phyloP scores from a whole-genome alignment of 805 yeast genomes.

The Blastobotrys robertii region DNA sequence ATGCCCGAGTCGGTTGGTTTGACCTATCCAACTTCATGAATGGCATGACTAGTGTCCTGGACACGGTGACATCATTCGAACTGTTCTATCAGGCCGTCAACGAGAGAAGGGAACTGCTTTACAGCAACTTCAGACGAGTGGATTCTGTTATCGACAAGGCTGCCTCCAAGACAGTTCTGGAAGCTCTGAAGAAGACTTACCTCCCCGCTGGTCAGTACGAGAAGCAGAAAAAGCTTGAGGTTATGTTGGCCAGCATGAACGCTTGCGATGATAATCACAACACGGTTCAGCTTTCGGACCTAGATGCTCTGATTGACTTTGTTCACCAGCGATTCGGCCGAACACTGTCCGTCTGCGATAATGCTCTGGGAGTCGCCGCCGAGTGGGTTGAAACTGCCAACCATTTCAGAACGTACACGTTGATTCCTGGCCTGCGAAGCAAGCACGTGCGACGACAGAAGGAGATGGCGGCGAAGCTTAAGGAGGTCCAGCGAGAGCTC shows the following conservation, averaged over 20 bases:
- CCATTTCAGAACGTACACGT: conserved; percentile 11
- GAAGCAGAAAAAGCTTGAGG: background rate
- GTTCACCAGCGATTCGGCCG: background rate
- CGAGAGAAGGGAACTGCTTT: conserved; percentile 7
- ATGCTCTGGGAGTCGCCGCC: conserved; percentile 8
- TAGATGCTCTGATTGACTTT: conserved; percentile 8
- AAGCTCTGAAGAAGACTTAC: conserved; percentile 6
- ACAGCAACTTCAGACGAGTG: background rate
- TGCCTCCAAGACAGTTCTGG: background rate
- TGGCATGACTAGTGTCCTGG: conserved; percentile 14
- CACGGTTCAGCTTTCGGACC: conserved; percentile 2
- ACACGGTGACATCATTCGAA: conserved; percentile 16
- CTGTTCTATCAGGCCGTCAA: conserved; percentile 14
- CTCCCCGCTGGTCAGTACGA: conserved; percentile 15
- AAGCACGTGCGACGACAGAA: conserved; percentile 5
- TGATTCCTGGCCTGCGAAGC: conserved; percentile 3
- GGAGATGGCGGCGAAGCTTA: conserved; percentile 6
- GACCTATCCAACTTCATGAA: conserved; percentile 22
- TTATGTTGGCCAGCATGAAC: conserved; percentile 1
- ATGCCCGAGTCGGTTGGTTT: conserved; percentile 18
- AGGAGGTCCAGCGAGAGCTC: conserved; percentile 4
- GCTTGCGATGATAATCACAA: conserved; percentile 1
- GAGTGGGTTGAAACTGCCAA: conserved; percentile 20
- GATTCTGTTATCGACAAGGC: no score
- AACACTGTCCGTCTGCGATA: conserved; percentile 8